These are phyloP conservation scores for Hysterium pulicare DNA, from an alignment of 2,329 filamentous ascomycete genomes.

Conservation along the genomic window DNA sequence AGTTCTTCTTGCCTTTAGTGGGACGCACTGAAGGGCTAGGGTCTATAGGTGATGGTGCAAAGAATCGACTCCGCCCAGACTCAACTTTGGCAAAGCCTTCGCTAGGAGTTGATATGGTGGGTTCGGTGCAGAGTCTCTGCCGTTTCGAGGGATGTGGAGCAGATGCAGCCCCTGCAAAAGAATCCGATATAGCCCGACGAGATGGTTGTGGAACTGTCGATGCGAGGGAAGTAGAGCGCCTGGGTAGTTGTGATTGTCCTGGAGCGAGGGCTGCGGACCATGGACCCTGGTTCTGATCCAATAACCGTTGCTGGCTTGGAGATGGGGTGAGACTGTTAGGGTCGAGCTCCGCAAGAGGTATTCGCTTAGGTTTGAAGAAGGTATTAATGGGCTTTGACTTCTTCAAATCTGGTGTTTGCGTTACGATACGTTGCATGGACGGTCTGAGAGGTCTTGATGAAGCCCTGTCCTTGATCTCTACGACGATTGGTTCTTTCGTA, in stretches of 20 bases:
- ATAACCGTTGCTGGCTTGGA: constrained; percentile 59
- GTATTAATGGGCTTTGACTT: constrained; percentile 59
- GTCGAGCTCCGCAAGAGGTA: constrained; percentile 64
- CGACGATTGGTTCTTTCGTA: constrained; percentile 65
- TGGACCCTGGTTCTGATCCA: constrained; percentile 49
- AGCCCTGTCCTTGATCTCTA: constrained; percentile 30
- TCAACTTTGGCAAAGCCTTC: constrained; percentile 19
- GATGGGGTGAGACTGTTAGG: constrained; percentile 66
- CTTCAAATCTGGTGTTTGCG: constrained; percentile 52
- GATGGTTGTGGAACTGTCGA: constrained; percentile 42
- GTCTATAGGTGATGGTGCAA: constrained; percentile 33
- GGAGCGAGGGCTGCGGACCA: constrained; percentile 55
- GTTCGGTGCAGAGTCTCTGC: constrained; percentile 45
- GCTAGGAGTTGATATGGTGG: constrained; percentile 24
- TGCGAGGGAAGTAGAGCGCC: constrained; percentile 23
- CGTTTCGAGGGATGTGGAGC: constrained; percentile 44
- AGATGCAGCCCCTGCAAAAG: constrained; percentile 39
- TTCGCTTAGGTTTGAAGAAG: constrained; percentile 63
- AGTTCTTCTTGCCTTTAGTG: constrained; percentile 27
- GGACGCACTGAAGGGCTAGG: constrained; percentile 40
- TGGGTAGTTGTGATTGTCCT: constrained; percentile 33
- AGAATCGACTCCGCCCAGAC: constrained; percentile 45
- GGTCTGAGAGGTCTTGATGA: constrained; percentile 37
- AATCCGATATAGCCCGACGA: constrained; percentile 37
- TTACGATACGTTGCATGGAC: constrained; percentile 20